Evolutionary conservation across 179 eudicot genomes (phyloP).

Genomic region (Gypsophila paniculata): DNA sequence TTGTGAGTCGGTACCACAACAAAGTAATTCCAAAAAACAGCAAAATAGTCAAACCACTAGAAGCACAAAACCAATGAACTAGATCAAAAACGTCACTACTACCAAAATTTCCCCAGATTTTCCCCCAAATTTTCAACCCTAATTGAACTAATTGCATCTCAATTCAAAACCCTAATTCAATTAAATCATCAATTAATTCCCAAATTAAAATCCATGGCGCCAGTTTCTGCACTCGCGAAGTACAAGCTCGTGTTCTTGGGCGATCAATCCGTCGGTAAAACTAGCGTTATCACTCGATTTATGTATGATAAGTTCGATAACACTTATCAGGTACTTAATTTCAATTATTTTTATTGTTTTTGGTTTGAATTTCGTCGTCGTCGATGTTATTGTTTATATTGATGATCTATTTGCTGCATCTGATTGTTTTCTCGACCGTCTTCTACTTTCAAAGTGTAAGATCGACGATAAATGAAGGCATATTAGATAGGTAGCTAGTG

Average conservation of each 20-base stretch:
- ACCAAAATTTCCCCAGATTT: no score
- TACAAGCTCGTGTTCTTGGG: slow-evolving; percentile 81
- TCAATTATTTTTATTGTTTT: background rate
- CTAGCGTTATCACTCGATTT: slow-evolving; percentile 78
- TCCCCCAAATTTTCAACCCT: no score
- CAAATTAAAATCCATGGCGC: slow-evolving; percentile 47
- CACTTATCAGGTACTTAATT: slow-evolving; percentile 64
- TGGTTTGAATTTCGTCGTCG: background rate
- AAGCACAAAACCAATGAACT: no score
- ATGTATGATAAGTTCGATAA: slow-evolving; percentile 84
- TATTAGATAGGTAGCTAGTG: background rate
- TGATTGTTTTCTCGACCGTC: background rate
- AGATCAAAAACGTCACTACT: no score
- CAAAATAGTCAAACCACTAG: no score
- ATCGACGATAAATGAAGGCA: no score
- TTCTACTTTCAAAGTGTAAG: no score
- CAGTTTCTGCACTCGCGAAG: slow-evolving; percentile 81
- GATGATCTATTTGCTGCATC: slow-evolving; percentile 6
- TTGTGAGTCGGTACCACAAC: no score
- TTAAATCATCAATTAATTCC: no score
- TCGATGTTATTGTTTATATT: background rate
- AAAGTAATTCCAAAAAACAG: no score
- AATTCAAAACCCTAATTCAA: no score
- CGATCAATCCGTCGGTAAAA: slow-evolving; percentile 83
- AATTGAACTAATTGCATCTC: background rate